These are phyloP conservation scores for Calamus simplicifolius DNA, from an alignment of 176 grass and related monocot species.

Conservation along the genomic window DNA sequence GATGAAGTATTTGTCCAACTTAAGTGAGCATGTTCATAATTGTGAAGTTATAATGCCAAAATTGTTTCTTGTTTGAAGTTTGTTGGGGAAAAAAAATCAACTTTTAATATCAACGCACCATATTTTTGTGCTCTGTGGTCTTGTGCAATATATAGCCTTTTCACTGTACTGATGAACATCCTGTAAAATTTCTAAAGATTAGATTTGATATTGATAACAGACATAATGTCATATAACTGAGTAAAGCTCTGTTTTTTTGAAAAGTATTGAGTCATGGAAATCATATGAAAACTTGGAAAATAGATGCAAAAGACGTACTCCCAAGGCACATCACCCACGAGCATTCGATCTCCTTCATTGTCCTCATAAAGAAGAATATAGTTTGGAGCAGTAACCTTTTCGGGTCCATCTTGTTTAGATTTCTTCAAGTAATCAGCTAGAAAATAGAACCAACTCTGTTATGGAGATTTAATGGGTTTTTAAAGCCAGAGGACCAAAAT, in stretches of 20 bases:
- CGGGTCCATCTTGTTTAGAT: constrained; percentile 21
- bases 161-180: constrained; percentile 58
- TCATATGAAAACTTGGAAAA: neutral
- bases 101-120: neutral
- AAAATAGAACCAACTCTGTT: neutral
- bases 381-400: constrained; percentile 2
- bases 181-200: constrained; percentile 13
- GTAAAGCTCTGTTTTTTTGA: too few species aligned
- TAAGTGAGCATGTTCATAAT: too few species aligned
- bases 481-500: too few species aligned
- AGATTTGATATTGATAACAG: too few species aligned
- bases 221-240: too few species aligned
- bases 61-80: too few species aligned
- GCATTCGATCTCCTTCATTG: constrained; percentile 61
- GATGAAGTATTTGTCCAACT: too few species aligned
- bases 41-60: too few species aligned
- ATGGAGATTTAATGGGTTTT: too few species aligned
- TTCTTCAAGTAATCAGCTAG: constrained; percentile 12
- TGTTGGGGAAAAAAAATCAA: too few species aligned
- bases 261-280: too few species aligned
- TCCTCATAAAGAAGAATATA: constrained; percentile 67
- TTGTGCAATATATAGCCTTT: constrained; percentile 56
- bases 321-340: constrained; percentile 76
- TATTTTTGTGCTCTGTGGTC: constrained; percentile 25
- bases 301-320: constrained; percentile 29